Percentiles rank a stretch among this genome's conserved stretches.
These are phyloP conservation scores for Nymphaea thermarum DNA, from an alignment of 164 flowering plant species.

Conservation along the genomic window DNA sequence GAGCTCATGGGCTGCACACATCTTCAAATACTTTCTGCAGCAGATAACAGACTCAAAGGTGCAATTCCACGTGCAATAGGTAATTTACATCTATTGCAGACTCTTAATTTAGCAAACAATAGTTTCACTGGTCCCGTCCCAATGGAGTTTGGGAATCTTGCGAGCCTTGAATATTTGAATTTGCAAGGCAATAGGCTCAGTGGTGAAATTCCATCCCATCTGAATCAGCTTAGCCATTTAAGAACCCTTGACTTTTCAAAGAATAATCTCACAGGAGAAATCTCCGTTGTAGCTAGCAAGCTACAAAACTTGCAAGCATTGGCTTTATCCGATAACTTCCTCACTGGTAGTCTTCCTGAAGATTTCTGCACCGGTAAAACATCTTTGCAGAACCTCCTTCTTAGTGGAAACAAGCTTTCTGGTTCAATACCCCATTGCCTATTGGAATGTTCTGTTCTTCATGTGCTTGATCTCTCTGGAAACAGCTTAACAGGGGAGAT, in stretches of 20 bases:
- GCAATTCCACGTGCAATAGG: slow-evolving; percentile 52
- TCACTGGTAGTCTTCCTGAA: slow-evolving; percentile 36
- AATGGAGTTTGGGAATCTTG: slow-evolving; percentile 27
- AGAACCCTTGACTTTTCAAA: slow-evolving; percentile 54
- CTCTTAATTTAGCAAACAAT: slow-evolving; percentile 73
- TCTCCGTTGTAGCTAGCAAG: slow-evolving; percentile 23
- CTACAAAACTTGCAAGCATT: slow-evolving; percentile 38
- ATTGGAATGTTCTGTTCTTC: slow-evolving; percentile 46
- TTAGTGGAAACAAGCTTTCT: slow-evolving; percentile 42
- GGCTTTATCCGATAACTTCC: slow-evolving; percentile 46
- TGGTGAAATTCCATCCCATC: slow-evolving; percentile 48
- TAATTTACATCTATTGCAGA: slow-evolving; percentile 30
- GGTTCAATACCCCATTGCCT: slow-evolving; percentile 53
- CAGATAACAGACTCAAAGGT: slow-evolving; percentile 65
- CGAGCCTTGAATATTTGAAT: slow-evolving; percentile 56
- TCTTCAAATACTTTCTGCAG: slow-evolving; percentile 53
- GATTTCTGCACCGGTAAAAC: slow-evolving; percentile 40
- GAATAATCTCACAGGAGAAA: slow-evolving; percentile 55
- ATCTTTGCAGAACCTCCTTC: slow-evolving; percentile 34
- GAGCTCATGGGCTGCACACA: slow-evolving; percentile 37
- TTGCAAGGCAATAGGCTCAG: slow-evolving; percentile 60
- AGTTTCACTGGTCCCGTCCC: slow-evolving; percentile 73
- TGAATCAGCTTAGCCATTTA: slow-evolving; percentile 45
- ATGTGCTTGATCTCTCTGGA: slow-evolving; percentile 58
- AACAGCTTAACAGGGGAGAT: slow-evolving; percentile 49